Conservation (phyloP, 2,329 filamentous ascomycete genomes). For the Ascochyta fabae region DNA sequence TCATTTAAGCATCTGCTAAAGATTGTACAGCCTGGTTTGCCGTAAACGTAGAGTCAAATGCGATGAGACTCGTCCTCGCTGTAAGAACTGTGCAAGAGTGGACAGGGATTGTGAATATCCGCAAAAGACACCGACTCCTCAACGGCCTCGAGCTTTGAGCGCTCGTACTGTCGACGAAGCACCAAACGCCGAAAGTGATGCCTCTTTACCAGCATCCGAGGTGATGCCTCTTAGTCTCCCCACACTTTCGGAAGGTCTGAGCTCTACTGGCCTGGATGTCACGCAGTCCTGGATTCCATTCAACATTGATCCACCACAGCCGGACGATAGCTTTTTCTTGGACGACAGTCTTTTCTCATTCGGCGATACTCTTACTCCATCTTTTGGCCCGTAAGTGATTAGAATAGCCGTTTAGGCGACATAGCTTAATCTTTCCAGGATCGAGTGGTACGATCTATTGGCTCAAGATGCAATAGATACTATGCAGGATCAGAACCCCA, state of each 20-base stretch:
- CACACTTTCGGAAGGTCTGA: conserved; percentile 8
- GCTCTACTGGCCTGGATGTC: conserved; percentile 8
- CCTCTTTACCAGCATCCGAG: conserved; percentile 8
- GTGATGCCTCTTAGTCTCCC: conserved; percentile 4
- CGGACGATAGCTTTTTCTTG: conserved; percentile 33
- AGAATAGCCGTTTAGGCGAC: neutral
- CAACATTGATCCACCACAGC: conserved; percentile 20
- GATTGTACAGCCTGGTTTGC: conserved; percentile 49
- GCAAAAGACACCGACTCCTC: conserved; percentile 17
- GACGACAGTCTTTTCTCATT: conserved; percentile 36
- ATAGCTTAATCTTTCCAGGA: neutral
- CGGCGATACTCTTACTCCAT: conserved; percentile 40
- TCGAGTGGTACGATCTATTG: conserved; percentile 57
- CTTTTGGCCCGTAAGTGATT: conserved; percentile 47
- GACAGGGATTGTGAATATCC: conserved; percentile 51
- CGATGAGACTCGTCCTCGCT: conserved; percentile 55
- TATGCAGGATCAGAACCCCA: conserved; percentile 41
- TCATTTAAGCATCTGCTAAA: conserved; percentile 7
- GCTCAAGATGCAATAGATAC: conserved; percentile 51
- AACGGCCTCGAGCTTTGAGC: conserved; percentile 19
- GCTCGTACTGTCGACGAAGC: conserved; percentile 16
- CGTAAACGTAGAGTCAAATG: conserved; percentile 59
- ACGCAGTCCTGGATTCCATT: conserved; percentile 26
- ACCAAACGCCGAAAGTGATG: neutral
- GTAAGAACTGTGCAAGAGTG: conserved; percentile 53